Conservation (phyloP, 768 basidiomycete species). For the Lactarius quietus region DNA sequence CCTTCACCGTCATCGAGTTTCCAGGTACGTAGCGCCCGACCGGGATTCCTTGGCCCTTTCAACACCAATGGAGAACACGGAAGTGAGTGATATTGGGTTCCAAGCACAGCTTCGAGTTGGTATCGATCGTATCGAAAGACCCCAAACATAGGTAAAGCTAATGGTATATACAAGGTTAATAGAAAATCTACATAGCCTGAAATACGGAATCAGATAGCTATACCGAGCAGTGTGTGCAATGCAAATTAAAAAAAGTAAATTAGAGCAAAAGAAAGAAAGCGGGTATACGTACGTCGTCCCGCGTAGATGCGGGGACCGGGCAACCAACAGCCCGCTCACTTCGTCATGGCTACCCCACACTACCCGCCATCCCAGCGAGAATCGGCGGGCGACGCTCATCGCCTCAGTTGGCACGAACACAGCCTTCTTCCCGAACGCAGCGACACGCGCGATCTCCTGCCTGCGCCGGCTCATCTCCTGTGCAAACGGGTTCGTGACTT, state of each 20-base stretch:
- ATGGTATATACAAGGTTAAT: background rate
- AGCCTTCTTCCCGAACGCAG: constrained; percentile 65
- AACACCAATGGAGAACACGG: too few species aligned
- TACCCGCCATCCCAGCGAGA: constrained; percentile 68
- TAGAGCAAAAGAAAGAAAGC: too few species aligned
- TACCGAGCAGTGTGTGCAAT: background rate
- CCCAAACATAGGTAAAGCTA: background rate
- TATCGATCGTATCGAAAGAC: background rate
- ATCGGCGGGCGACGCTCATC: constrained; percentile 51
- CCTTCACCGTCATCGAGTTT: too few species aligned
- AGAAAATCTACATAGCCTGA: too few species aligned
- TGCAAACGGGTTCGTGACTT: constrained; percentile 61
- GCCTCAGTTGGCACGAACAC: constrained; percentile 66
- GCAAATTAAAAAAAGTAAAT: too few species aligned
- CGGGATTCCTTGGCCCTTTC: too few species aligned
- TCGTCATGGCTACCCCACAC: constrained; percentile 42
- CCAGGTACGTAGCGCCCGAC: too few species aligned
- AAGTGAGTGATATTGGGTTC: background rate
- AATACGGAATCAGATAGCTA: background rate
- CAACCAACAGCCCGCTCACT: background rate
- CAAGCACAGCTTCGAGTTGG: too few species aligned
- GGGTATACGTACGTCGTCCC: background rate
- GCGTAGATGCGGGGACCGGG: background rate
- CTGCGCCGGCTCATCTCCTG: constrained; percentile 72
- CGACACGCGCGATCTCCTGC: constrained; percentile 57